Percentiles rank a stretch among this genome's conserved stretches.
Evolutionary conservation across 495 filamentous ascomycete genomes (phyloP).

Genomic region (Apodospora peruviana): DNA sequence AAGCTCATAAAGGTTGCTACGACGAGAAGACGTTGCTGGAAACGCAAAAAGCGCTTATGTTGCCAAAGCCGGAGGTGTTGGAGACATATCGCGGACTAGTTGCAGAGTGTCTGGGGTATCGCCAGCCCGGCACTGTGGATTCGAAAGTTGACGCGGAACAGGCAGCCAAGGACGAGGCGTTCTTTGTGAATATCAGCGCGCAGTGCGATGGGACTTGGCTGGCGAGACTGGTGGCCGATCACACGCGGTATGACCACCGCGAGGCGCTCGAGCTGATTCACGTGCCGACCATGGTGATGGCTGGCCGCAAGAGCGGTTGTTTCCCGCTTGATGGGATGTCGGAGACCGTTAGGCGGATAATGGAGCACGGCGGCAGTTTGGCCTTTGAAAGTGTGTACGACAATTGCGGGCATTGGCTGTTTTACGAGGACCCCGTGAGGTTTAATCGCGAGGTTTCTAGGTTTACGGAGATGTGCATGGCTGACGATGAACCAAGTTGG

Average conservation of each 20-base stretch:
- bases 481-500: background rate
- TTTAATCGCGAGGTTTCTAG: slow-evolving; percentile 35
- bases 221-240: slow-evolving; percentile 38
- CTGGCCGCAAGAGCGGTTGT: slow-evolving; percentile 36
- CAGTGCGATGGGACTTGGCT: slow-evolving; percentile 36
- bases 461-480: slow-evolving; percentile 16
- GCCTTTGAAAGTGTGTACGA: slow-evolving; percentile 29
- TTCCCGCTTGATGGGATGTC: slow-evolving; percentile 37
- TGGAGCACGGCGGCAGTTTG: slow-evolving; percentile 8
- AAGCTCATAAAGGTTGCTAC: slow-evolving; percentile 33
- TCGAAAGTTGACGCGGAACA: slow-evolving; percentile 11
- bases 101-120: slow-evolving; percentile 37
- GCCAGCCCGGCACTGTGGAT: slow-evolving; percentile 9
- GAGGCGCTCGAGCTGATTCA: slow-evolving; percentile 31
- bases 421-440: slow-evolving; percentile 38
- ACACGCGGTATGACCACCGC: slow-evolving; percentile 42
- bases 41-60: slow-evolving; percentile 29
- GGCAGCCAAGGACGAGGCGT: slow-evolving; percentile 27
- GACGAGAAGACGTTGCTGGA: slow-evolving; percentile 28
- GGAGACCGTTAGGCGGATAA: slow-evolving; percentile 30
- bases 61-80: slow-evolving; percentile 2
- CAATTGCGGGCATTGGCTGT: slow-evolving; percentile 46
- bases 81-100: slow-evolving; percentile 29
- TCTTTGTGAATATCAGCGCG: slow-evolving; percentile 31
- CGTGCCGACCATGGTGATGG: slow-evolving; percentile 32